A percentile compares a stretch with the other conserved stretches of the same genome.
These are phyloP conservation scores for Lentinula novae-zelandiae DNA, from an alignment of 1,284 basidiomycete species.

Conservation along the genomic window DNA sequence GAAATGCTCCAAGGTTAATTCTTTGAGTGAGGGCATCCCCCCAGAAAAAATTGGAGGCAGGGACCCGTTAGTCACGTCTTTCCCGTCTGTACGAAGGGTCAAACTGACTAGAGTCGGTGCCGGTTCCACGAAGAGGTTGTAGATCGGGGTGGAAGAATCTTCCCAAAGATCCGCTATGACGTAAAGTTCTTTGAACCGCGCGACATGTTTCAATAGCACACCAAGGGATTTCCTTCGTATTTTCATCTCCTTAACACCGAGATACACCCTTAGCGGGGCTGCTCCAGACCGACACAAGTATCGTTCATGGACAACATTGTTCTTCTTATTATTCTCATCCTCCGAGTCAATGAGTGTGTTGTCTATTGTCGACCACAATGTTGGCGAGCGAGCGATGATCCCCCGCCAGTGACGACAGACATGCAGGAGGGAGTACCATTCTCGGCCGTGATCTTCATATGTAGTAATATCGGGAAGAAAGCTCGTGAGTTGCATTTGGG, in stretches of 20 bases:
- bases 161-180: conserved; percentile 13
- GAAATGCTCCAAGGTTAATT: conserved; percentile 14
- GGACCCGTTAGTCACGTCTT: conserved; percentile 7
- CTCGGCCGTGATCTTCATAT: conserved; percentile 10
- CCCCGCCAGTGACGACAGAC: conserved; percentile 18
- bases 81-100: conserved; percentile 14
- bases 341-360: conserved; percentile 2
- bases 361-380: conserved; percentile 16
- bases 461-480: conserved; percentile 13
- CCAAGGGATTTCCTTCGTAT: conserved; percentile 9
- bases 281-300: conserved; percentile 12
- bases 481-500: conserved; percentile 11
- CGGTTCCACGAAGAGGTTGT: background rate
- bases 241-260: conserved; percentile 11
- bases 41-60: conserved; percentile 15
- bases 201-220: conserved; percentile 9
- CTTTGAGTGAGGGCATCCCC: conserved; percentile 11
- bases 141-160: conserved; percentile 5
- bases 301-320: background rate
- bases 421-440: conserved; percentile 16
- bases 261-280: conserved; percentile 13
- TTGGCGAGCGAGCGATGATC: conserved; percentile 14
- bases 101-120: conserved; percentile 14
- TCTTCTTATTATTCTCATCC: background rate
- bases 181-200: conserved; percentile 14